phyloP scores from a whole-genome alignment of 352 stramenopile species.

The Phytopythium oedochilum region DNA sequence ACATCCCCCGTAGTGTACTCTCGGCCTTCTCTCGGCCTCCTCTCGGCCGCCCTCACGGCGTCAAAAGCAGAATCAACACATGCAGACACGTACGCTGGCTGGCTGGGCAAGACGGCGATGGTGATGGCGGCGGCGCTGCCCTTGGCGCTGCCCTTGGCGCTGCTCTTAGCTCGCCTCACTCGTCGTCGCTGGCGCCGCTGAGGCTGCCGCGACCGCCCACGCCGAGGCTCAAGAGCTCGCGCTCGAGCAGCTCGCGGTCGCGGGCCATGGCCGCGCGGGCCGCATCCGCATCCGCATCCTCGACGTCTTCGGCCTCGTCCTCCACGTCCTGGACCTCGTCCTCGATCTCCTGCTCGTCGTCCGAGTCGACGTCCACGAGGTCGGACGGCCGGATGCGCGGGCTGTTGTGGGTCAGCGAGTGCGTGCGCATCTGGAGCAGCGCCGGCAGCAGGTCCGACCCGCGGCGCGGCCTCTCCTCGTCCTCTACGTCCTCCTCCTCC shows the following conservation, averaged over 20 bases:
- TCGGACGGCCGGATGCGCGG: slow-evolving; percentile 69
- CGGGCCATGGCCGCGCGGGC: slow-evolving; percentile 41
- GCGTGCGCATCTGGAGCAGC: slow-evolving; percentile 70
- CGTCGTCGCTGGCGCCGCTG: neutral
- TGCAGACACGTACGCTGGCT: too few species aligned
- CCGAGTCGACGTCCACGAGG: slow-evolving; percentile 26
- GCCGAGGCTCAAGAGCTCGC: slow-evolving; percentile 33
- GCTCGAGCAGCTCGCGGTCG: slow-evolving; percentile 62
- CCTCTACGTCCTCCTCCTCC: too few species aligned
- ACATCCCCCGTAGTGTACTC: slow-evolving; percentile 3
- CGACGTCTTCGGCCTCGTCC: too few species aligned
- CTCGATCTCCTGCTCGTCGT: slow-evolving; percentile 50
- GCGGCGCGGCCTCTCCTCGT: slow-evolving; percentile 16
- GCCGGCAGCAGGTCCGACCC: slow-evolving; percentile 61
- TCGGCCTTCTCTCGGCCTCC: too few species aligned
- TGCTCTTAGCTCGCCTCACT: too few species aligned
- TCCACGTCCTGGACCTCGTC: slow-evolving; percentile 45
- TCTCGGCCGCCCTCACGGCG: neutral
- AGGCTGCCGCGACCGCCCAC: slow-evolving; percentile 6
- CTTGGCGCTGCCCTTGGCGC: too few species aligned
- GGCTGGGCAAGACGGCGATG: too few species aligned
- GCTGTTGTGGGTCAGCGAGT: slow-evolving; percentile 54
- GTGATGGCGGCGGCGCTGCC: too few species aligned
- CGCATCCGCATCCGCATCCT: too few species aligned
- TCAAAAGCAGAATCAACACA: too few species aligned